Percentiles rank a stretch among this genome's conserved stretches.
These are phyloP conservation scores for Crithidia acanthocephali DNA, from an alignment of 208 protist species.

Conservation along the genomic window DNA sequence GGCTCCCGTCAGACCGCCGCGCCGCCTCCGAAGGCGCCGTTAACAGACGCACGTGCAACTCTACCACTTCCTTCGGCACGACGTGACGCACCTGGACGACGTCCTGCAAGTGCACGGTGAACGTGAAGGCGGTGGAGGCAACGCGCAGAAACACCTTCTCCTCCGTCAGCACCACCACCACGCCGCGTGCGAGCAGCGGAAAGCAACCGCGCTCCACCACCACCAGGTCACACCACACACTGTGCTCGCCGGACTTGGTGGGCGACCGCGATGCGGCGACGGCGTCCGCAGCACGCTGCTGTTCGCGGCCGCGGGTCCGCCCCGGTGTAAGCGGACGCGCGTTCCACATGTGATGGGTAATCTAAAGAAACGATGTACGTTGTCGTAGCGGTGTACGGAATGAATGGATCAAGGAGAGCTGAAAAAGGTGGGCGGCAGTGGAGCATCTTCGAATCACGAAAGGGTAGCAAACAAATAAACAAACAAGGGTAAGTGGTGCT, in stretches of 20 bases:
- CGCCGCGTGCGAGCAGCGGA: conserved; percentile 44
- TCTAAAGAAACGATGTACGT: neutral
- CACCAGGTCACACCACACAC: conserved; percentile 48
- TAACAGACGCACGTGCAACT: conserved; percentile 35
- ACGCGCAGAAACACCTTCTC: conserved; percentile 53
- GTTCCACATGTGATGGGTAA: neutral
- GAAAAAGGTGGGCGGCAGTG: neutral
- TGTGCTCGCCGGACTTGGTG: conserved; percentile 20
- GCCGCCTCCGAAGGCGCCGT: too few relatives aligned
- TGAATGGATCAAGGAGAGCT: neutral
- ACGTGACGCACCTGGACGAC: conserved; percentile 30
- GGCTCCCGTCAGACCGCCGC: too few relatives aligned
- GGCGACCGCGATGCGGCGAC: neutral
- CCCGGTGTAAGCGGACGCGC: conserved; percentile 5
- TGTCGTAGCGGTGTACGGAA: neutral
- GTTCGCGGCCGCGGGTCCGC: conserved; percentile 9
- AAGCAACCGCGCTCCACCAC: conserved; percentile 52
- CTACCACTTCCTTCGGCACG: conserved; percentile 20
- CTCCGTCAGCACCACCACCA: conserved; percentile 44
- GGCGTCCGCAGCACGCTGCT: conserved; percentile 12
- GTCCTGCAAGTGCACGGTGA: conserved; percentile 41
- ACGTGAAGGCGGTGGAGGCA: conserved; percentile 52
- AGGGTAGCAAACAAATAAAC: too few relatives aligned
- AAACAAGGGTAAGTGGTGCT: too few relatives aligned
- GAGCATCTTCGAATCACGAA: neutral